A percentile compares a stretch with the other conserved stretches of the same genome.
These are phyloP conservation scores for Schwanniomyces pseudopolymorphus DNA, from an alignment of 805 yeast species.

Conservation along the genomic window DNA sequence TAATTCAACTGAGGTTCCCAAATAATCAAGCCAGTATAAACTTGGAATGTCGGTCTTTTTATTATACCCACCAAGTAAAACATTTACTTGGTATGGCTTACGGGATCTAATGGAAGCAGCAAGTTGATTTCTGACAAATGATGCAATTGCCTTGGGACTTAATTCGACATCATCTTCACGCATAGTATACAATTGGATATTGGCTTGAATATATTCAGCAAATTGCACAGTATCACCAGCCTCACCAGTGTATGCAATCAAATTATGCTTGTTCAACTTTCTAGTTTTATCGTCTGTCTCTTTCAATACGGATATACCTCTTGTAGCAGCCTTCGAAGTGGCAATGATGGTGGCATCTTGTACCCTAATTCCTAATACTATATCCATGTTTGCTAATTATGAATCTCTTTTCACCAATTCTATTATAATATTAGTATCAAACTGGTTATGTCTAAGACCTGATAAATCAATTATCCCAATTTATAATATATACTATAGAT, in stretches of 20 bases:
- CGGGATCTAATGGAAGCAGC: constrained; percentile 85
- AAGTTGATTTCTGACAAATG: constrained; percentile 82
- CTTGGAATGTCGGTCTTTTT: constrained; percentile 56
- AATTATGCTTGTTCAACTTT: constrained; percentile 66
- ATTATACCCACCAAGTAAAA: constrained; percentile 85
- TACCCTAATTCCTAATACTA: constrained; percentile 81
- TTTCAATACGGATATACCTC: constrained; percentile 50
- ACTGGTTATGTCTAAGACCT: neutral
- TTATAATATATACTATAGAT: neutral
- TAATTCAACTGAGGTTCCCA: constrained; percentile 85
- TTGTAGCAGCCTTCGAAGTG: constrained; percentile 90
- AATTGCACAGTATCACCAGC: constrained; percentile 95
- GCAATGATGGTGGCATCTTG: constrained; percentile 82
- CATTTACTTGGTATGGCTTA: constrained; percentile 92
- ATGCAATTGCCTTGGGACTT: constrained; percentile 82
- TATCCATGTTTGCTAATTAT: constrained; percentile 61
- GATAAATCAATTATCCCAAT: neutral
- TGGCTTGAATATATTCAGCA: constrained; percentile 92
- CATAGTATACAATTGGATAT: constrained; percentile 82
- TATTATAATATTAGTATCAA: neutral
- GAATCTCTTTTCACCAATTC: neutral
- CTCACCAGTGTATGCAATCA: constrained; percentile 92
- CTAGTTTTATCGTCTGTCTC: constrained; percentile 49
- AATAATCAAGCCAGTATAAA: constrained; percentile 87
- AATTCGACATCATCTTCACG: constrained; percentile 76